Evolutionary conservation across 306 rosid species (phyloP).

Genomic region (Herpetospermum pedunculosum): DNA sequence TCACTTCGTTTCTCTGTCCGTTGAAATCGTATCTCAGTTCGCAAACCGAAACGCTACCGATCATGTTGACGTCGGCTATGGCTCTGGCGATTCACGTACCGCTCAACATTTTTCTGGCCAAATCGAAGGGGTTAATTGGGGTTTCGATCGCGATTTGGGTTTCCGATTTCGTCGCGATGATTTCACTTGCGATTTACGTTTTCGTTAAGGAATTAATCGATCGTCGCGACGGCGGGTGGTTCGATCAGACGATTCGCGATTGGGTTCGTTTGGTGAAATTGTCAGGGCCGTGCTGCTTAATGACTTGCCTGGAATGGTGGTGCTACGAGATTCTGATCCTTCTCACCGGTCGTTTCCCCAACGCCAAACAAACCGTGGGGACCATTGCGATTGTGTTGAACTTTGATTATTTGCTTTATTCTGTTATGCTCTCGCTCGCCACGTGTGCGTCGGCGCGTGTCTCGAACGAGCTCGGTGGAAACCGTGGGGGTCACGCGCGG

Average conservation of each 20-base stretch:
- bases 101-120: slow-evolving; percentile 45
- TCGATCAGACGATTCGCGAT: slow-evolving; percentile 39
- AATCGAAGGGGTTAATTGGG: slow-evolving; percentile 55
- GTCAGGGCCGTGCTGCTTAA: slow-evolving; percentile 72
- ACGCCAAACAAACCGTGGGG: slow-evolving; percentile 51
- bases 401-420: slow-evolving; percentile 61
- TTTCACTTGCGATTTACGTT: slow-evolving; percentile 48
- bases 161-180: slow-evolving; percentile 45
- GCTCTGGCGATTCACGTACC: slow-evolving; percentile 67
- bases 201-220: too few relatives aligned
- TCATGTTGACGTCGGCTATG: slow-evolving; percentile 53
- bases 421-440: slow-evolving; percentile 57
- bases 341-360: slow-evolving; percentile 55
- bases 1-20: slow-evolving; percentile 66
- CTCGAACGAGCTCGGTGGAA: slow-evolving; percentile 66
- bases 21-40: slow-evolving; percentile 67
- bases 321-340: slow-evolving; percentile 75
- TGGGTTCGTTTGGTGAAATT: slow-evolving; percentile 64
- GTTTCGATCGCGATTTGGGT: slow-evolving; percentile 78
- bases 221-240: slow-evolving; percentile 95
- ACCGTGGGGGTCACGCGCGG: slow-evolving; percentile 32
- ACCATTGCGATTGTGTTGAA: slow-evolving; percentile 49
- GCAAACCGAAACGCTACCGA: slow-evolving; percentile 57
- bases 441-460: slow-evolving; percentile 58
- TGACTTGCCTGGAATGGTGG: slow-evolving; percentile 94